A percentile compares a stretch with the other conserved stretches of the same genome.
Evolutionary conservation across 495 filamentous ascomycete species (phyloP).

Genomic region (Letharia columbiana): DNA sequence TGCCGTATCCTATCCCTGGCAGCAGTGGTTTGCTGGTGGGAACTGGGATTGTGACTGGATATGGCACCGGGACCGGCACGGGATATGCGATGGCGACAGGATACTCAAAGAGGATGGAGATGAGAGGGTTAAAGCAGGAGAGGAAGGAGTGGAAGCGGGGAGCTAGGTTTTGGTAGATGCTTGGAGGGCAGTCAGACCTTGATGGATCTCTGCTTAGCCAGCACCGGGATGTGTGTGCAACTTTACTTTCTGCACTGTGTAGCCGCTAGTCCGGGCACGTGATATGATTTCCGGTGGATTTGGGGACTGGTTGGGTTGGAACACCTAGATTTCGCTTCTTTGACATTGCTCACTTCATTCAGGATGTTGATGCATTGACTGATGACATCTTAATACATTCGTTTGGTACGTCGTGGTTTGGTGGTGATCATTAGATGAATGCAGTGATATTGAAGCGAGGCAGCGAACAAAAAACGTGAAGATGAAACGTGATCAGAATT

Average conservation of each 20-base stretch:
- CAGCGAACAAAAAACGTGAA: background rate
- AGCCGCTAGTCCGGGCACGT: background rate
- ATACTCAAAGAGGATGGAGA: conserved; percentile 14
- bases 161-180: conserved; percentile 2
- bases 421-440: background rate
- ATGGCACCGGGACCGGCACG: conserved; percentile 3
- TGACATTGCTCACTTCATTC: background rate
- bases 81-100: background rate
- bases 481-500: background rate
- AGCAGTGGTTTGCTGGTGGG: conserved; percentile 7
- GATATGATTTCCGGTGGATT: background rate
- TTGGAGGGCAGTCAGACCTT: background rate
- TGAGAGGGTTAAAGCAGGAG: conserved; percentile 17
- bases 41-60: conserved; percentile 11
- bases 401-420: background rate
- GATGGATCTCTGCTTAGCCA: background rate
- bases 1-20: conserved; percentile 8
- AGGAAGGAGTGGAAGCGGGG: conserved; percentile 4
- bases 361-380: background rate
- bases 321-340: background rate
- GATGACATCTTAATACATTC: background rate
- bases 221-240: background rate
- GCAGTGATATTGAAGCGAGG: background rate
- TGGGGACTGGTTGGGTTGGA: background rate
- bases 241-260: background rate